Base-by-base conservation (phyloP, 2,329 filamentous ascomycete genomes). In the Apiospora aurea region DNA sequence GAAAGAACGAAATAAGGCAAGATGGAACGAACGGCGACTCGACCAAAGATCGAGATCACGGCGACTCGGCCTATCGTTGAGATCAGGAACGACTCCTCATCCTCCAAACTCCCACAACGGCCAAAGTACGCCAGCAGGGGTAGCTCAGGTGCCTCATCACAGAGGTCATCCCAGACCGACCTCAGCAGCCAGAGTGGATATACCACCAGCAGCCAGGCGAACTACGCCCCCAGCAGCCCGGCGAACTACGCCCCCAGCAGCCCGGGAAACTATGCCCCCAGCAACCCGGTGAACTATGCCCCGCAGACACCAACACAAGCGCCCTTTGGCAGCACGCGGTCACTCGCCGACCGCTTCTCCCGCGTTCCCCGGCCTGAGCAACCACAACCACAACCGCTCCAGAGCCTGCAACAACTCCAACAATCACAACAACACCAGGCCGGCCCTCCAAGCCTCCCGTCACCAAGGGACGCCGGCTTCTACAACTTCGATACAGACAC, bases 401-500 rank as follows among this genome's bases (percentile, higher is more conserved):
- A 67, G 41, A 34, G 41, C 34, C 8, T 64, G 4, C 57, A 38
- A 10, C 57, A 64, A 21, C 16, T 61, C 29, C 53, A 61, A 18
- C 53, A 61, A 61, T 34, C 29, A 61, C 53, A 34, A 41, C 57
- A 64, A 13, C 57, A 64, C 57, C 57, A 64, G 57, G 57, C 18
- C 21, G 57, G 57, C 34, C 57, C 53, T 5, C 57, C 57, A 13
- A 14, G 41, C 18, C 18, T 41, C 18, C n/a, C 47, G 13, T 69
- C 68, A 7, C 68, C 68, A 18, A 51, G 77, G 14, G 79, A 80
- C 43, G 78, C 75, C 72, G 75, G 75, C 49, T 79, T 75, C 46
- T 73, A 70, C 57, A 77, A 73, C 67, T 79, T 75, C 70, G 79
- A 82, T 43, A 74, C 75, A 4, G 81, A 82, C 70, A 82, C 81